Base-by-base conservation (phyloP, 371 early-diverging fungal genomes). In the Lichtheimia hyalospora region DNA sequence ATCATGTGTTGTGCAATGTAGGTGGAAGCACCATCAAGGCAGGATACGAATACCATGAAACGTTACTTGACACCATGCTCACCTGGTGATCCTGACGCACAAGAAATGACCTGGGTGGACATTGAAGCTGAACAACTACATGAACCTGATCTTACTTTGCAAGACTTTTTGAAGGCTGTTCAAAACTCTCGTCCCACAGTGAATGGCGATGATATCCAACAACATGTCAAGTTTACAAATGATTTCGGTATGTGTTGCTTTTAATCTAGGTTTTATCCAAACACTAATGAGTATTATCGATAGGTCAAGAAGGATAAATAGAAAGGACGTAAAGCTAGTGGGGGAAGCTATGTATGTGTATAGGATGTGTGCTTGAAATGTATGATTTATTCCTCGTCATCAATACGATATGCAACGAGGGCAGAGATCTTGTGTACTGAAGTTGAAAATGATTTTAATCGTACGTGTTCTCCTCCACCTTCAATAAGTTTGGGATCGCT, bases 1-100 rank as follows among this genome's bases (percentile, higher is more conserved):
- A n/a, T 46, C 6, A n/a, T 46, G 3, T 7, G 2, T 43, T 14
- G 2, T 23, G 21, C 21, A 21, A 42, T 2, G 4, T 50, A 85
- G 79, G 77, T 81, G 0, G 74, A 79, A 40, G 90, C 89, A 25
- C 89, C 90, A n/a, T 74, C 79, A 60, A 77, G 89, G 2, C 69
- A 73, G 2, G 88, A 91, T 49, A 83, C 86, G 3, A 56, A 48
- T 16, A 66, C 75, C 44, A 82, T 70, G 10, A 81, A 66, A 49
- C 61, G 72, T 23, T 85, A 88, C 59, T 75, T 94, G 66, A 96
- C 95, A 20, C 98, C 98, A 8, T 98, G 97, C 66, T 96, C 96
- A 24, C 96, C 97, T 0, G 97, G 97, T 12, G 97, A 94, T 55
- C 81, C 87, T n/a, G 86, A 83, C 0, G 97, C 96, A 0, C 67